Evolutionary conservation across 2,329 filamentous ascomycete genomes (phyloP), one percentile per base, ranked within the genome.

Genomic region (Xylaria sp.): DNA sequence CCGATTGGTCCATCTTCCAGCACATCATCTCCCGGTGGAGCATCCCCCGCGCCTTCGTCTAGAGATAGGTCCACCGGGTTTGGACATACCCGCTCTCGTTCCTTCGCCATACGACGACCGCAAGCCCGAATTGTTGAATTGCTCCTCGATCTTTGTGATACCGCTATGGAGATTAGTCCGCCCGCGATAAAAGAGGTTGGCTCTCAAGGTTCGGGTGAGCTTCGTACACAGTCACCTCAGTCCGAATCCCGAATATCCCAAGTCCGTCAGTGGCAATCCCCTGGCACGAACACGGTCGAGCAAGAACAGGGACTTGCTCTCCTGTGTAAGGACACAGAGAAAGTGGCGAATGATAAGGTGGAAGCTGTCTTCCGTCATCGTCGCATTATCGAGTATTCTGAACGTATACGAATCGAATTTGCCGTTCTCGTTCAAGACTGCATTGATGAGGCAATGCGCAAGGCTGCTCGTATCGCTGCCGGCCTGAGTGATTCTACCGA

Each of bases 261-360:
- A 73, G 92, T 99, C 4, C 74, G 95, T 66, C 92, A 97, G 72
- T 99, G 95, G 94, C 92, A 96, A 70, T 96, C 93, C 4, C 94
- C 94, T 0, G 92, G 91, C 68, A 89, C 88, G 54, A 93, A 93
- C 69, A 94, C 92, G 0, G 76, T 96, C 13, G 94, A 99, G 63
- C 92, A 97, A 72, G 93, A 97, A 71, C 90, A 95, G 70, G 94
- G 94, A 0, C 78, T 99, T 23, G 88, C 91, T 44, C 75, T 92
- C 30, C 78, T 99, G n/a, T 96, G 92, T 71, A 83, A 90, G 11
- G 94, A 99, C 71, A 97, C 92, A 0, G 91, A 94, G 72, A 87
- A 83, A 69, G 83, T 91, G 46, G 90, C 92, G 30, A 90, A 87
- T 69, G 84, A 89, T 50, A 99, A 99, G 73, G 90, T 97, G 1